Evolutionary conservation across 1,284 basidiomycete genomes (phyloP).

Genomic region (Phylloboletellus chloephorus): DNA sequence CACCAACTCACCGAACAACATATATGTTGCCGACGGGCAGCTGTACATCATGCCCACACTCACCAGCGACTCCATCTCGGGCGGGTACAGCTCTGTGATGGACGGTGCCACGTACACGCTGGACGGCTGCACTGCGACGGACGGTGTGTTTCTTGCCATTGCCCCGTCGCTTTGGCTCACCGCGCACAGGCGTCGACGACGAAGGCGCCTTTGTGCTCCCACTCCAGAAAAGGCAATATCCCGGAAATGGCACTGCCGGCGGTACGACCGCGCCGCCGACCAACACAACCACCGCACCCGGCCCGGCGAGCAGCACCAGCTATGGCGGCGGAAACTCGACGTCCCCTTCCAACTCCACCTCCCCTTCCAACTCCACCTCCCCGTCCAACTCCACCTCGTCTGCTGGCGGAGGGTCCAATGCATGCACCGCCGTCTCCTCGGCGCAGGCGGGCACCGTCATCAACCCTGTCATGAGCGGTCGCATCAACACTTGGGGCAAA

Average conservation of each 20-base stretch:
- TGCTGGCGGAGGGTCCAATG: slow-evolving; percentile 8
- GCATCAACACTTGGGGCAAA: slow-evolving; percentile 62
- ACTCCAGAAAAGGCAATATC: slow-evolving; percentile 25
- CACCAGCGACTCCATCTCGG: slow-evolving; percentile 52
- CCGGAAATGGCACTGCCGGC: slow-evolving; percentile 12
- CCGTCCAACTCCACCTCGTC: slow-evolving; percentile 23
- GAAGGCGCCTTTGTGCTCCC: slow-evolving; percentile 18
- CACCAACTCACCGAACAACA: slow-evolving; percentile 59
- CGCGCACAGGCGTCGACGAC: slow-evolving; percentile 5
- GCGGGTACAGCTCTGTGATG: slow-evolving; percentile 52
- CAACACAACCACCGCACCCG: no score
- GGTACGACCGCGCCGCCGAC: no score
- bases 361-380: slow-evolving; percentile 21
- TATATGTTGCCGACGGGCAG: slow-evolving; percentile 60
- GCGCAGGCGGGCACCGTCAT: slow-evolving; percentile 63
- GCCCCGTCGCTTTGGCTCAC: slow-evolving; percentile 16
- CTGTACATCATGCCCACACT: slow-evolving; percentile 81
- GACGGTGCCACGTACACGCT: slow-evolving; percentile 64
- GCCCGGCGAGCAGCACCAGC: slow-evolving; percentile 6
- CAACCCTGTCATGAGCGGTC: slow-evolving; percentile 72
- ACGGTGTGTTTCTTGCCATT: slow-evolving; percentile 8
- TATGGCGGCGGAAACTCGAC: slow-evolving; percentile 23
- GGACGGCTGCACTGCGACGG: slow-evolving; percentile 54
- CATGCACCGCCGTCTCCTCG: slow-evolving; percentile 53
- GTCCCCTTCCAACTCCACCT: slow-evolving; percentile 20